These are phyloP conservation scores for Cairneyella variabilis DNA, from an alignment of 495 filamentous ascomycete genomes.

Conservation along the genomic window DNA sequence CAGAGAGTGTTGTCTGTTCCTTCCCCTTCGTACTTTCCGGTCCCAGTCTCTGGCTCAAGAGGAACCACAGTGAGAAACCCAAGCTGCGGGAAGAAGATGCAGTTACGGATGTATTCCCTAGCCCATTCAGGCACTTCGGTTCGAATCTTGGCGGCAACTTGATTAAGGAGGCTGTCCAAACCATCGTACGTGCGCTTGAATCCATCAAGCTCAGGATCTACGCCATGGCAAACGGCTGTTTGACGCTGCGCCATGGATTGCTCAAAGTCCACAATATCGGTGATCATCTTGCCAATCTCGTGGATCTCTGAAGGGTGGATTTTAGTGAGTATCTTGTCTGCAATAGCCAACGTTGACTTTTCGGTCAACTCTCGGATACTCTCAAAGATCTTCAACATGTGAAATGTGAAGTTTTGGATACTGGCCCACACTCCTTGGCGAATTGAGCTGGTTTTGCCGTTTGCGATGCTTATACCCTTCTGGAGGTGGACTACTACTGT, in stretches of 20 bases:
- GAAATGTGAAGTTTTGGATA: constrained; percentile 45
- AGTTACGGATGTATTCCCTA: constrained; percentile 53
- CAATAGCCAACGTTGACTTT: constrained; percentile 50
- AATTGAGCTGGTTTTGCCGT: constrained; percentile 52
- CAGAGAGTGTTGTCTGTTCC: constrained; percentile 54
- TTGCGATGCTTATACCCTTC: constrained; percentile 67
- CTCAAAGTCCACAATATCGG: constrained; percentile 77
- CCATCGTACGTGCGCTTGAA: constrained; percentile 77
- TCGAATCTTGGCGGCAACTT: constrained; percentile 59
- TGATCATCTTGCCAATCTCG: constrained; percentile 64
- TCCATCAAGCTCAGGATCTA: constrained; percentile 73
- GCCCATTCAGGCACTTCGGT: constrained; percentile 57
- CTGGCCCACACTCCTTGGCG: constrained; percentile 69
- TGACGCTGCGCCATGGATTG: constrained; percentile 68
- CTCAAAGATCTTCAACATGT: constrained; percentile 66
- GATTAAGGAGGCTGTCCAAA: constrained; percentile 65
- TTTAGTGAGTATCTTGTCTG: constrained; percentile 49
- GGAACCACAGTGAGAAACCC: constrained; percentile 83
- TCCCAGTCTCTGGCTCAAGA: constrained; percentile 55
- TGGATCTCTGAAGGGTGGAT: constrained; percentile 51
- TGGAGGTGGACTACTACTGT: constrained; percentile 65
- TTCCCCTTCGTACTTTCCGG: constrained; percentile 63
- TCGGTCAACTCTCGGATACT: constrained; percentile 58
- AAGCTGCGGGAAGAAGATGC: constrained; percentile 83
- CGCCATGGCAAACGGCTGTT: constrained; percentile 66